Evolutionary conservation across 2,329 filamentous ascomycete species (phyloP).

Genomic region (Xylariaceae sp.): DNA sequence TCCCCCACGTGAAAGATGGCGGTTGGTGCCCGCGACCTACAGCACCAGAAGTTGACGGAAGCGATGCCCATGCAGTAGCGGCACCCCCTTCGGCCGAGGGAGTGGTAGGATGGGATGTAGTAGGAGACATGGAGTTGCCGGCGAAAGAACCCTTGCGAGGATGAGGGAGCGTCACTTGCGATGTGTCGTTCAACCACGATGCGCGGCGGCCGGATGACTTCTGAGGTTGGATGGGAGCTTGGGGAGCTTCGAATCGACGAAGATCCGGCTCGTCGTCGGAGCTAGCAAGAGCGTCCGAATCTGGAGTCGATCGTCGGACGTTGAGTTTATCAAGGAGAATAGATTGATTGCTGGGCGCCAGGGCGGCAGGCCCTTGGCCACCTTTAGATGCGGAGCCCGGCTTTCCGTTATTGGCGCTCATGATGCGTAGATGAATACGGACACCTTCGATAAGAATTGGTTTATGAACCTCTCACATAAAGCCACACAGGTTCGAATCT

Average conservation of each 20-base stretch:
- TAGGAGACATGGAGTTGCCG: slow-evolving; percentile 70
- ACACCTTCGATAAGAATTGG: slow-evolving; percentile 11
- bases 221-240: slow-evolving; percentile 44
- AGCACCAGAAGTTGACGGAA: slow-evolving; percentile 43
- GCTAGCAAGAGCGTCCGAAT: slow-evolving; percentile 88
- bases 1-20: slow-evolving; percentile 63
- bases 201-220: slow-evolving; percentile 62
- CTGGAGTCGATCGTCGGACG: slow-evolving; percentile 78
- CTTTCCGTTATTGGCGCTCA: slow-evolving; percentile 50
- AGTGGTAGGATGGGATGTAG: slow-evolving; percentile 73
- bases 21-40: slow-evolving; percentile 44
- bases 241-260: slow-evolving; percentile 49
- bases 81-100: slow-evolving; percentile 61
- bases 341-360: slow-evolving; percentile 55
- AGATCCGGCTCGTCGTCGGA: slow-evolving; percentile 87
- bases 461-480: slow-evolving; percentile 3
- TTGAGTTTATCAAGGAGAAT: slow-evolving; percentile 70
- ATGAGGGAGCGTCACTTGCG: slow-evolving; percentile 51
- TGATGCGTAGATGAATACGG: slow-evolving; percentile 32
- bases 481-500: slow-evolving; percentile 6
- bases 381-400: slow-evolving; percentile 47
- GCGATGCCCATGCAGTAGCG: slow-evolving; percentile 49
- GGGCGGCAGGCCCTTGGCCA: slow-evolving; percentile 41
- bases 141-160: slow-evolving; percentile 73
- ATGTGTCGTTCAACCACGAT: slow-evolving; percentile 83